Evolutionary conservation across 805 yeast species (phyloP).

Genomic region (Starmera amethionina): DNA sequence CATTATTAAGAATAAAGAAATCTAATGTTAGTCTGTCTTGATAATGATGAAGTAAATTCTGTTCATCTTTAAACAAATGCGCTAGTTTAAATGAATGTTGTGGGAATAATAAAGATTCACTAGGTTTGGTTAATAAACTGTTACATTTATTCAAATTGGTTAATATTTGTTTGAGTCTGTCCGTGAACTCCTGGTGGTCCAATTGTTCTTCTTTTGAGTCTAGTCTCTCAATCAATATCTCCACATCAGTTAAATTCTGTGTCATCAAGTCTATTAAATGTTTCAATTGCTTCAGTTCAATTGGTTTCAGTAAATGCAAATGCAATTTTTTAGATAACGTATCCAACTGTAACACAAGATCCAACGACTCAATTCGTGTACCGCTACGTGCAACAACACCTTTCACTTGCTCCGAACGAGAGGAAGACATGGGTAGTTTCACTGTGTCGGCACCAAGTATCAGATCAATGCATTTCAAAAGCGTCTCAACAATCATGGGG

Average conservation of each 20-base stretch:
- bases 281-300: constrained; percentile 32
- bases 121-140: constrained; percentile 37
- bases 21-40: constrained; percentile 41
- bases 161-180: constrained; percentile 10
- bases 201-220: constrained; percentile 4
- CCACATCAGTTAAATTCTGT: constrained; percentile 9
- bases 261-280: constrained; percentile 24
- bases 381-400: constrained; percentile 54
- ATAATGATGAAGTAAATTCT: constrained; percentile 18
- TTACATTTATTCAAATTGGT: constrained; percentile 22
- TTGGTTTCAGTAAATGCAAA: constrained; percentile 27
- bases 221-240: constrained; percentile 28
- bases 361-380: constrained; percentile 39
- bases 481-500: constrained; percentile 35
- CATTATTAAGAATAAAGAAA: constrained; percentile 49
- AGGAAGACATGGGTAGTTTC: constrained; percentile 48
- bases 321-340: constrained; percentile 30
- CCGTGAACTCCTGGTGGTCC: constrained; percentile 4
- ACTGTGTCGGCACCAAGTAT: constrained; percentile 30
- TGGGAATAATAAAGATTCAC: constrained; percentile 50
- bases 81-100: constrained; percentile 29
- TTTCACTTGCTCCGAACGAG: constrained; percentile 45
- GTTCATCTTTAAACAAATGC: constrained; percentile 28
- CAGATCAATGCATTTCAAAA: constrained; percentile 29
- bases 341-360: constrained; percentile 27